Percentiles rank a stretch among this genome's conserved stretches.
Conservation (phyloP, 2,329 filamentous ascomycete genomes). For the Dactylellina parvicollis region DNA sequence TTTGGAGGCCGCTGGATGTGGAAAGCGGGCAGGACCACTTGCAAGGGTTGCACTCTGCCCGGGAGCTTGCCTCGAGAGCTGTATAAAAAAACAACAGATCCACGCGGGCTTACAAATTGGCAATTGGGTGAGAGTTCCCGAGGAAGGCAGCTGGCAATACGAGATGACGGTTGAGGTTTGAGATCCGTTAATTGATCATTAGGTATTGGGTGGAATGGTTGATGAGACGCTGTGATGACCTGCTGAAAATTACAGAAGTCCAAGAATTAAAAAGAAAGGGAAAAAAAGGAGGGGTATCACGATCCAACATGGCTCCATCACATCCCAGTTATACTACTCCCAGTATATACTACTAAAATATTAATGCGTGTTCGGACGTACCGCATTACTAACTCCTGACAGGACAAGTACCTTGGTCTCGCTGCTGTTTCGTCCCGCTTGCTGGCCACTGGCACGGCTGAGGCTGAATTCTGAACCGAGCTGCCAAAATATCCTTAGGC, state of each 20-base stretch:
- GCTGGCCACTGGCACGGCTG: constrained; percentile 6
- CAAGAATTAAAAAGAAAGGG: not conserved
- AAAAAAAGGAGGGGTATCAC: not conserved
- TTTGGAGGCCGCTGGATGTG: constrained; percentile 41
- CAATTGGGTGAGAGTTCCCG: no score
- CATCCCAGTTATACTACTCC: not conserved
- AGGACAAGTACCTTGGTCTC: not conserved
- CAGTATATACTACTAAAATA: not conserved
- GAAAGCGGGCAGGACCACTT: constrained; percentile 32
- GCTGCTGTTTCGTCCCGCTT: constrained; percentile 3
- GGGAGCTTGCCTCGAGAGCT: no score
- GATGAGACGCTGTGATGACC: no score
- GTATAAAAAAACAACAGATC: no score
- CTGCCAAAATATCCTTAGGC: constrained; percentile 11
- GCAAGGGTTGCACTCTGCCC: constrained; percentile 1
- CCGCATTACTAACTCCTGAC: not conserved
- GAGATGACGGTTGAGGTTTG: no score
- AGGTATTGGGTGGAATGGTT: no score
- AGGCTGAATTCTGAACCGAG: constrained; percentile 36
- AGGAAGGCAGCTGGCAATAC: no score
- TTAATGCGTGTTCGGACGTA: no score
- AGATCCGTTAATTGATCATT: no score
- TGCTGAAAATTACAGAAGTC: no score
- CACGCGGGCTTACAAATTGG: no score
- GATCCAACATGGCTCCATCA: not conserved